Percentiles rank a stretch among this genome's conserved stretches.
phyloP scores from a whole-genome alignment of 345 rosid genomes.

The Brassica napus region DNA sequence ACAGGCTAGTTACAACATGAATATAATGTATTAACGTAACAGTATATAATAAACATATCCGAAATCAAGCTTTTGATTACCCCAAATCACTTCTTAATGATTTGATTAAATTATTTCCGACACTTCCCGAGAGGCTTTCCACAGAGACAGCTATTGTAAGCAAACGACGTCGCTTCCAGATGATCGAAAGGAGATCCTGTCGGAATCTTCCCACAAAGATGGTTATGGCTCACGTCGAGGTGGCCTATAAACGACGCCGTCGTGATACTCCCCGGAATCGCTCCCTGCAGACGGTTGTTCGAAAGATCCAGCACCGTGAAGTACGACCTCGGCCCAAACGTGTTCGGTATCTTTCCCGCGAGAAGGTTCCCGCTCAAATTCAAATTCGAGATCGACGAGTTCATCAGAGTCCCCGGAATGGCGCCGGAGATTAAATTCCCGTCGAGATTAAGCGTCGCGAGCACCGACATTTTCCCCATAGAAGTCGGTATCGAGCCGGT shows the following conservation, averaged over 20 bases:
- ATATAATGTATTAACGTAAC: too few species aligned
- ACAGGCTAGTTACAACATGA: too few species aligned
- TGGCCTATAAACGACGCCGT: constrained; percentile 66
- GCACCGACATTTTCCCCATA: constrained; percentile 68
- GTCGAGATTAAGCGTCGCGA: constrained; percentile 65
- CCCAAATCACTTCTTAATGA: background rate
- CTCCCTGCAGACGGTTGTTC: constrained; percentile 61
- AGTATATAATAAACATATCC: too few species aligned
- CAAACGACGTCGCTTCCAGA: constrained; percentile 64
- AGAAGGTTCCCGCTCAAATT: constrained; percentile 61
- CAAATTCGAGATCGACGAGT: constrained; percentile 66
- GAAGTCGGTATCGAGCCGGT: constrained; percentile 54
- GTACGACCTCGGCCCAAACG: constrained; percentile 64
- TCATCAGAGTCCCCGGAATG: constrained; percentile 59
- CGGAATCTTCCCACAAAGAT: constrained; percentile 81
- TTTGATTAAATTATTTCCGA: constrained; percentile 17
- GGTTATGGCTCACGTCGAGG: constrained; percentile 79
- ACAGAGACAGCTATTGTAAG: constrained; percentile 68
- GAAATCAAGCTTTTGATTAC: too few species aligned
- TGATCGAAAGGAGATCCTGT: constrained; percentile 73
- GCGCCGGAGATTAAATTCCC: constrained; percentile 58
- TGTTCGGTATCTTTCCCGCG: constrained; percentile 68
- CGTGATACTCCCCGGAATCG: constrained; percentile 57
- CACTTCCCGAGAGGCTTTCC: constrained; percentile 79
- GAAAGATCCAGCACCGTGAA: constrained; percentile 78